phyloP scores from a whole-genome alignment of 1,284 basidiomycete species.

The Ustilago bromivora region DNA sequence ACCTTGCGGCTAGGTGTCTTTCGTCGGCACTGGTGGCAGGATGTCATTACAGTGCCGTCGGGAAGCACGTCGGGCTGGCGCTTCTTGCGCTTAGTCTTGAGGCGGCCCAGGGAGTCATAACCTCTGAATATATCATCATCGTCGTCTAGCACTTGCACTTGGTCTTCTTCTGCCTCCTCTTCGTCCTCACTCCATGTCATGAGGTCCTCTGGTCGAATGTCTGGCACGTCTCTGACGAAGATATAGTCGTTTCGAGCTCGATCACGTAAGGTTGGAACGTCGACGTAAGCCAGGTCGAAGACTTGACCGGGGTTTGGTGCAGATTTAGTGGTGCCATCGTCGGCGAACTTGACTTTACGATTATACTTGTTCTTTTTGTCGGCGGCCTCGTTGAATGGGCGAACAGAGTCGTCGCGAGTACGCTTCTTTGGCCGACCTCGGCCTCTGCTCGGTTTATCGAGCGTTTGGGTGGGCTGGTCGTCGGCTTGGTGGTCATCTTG shows the following conservation, averaged over 20 bases:
- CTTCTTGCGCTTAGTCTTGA: conserved; percentile 12
- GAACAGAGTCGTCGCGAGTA: conserved; percentile 5
- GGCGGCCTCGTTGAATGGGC: neutral
- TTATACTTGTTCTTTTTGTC: conserved; percentile 38
- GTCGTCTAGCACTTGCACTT: conserved; percentile 5
- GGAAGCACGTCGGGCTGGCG: conserved; percentile 21
- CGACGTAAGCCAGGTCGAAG: conserved; percentile 39
- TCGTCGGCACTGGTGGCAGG: conserved; percentile 54
- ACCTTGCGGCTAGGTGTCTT: conserved; percentile 47
- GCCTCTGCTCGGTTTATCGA: conserved; percentile 11
- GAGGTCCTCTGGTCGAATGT: conserved; percentile 32
- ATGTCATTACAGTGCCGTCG: conserved; percentile 32
- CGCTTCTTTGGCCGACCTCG: conserved; percentile 28
- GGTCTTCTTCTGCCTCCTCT: conserved; percentile 29
- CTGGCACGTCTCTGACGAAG: conserved; percentile 41
- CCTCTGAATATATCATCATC: conserved; percentile 1
- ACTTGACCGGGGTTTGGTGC: conserved; percentile 29
- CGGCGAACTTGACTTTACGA: conserved; percentile 41
- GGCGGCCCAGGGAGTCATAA: conserved; percentile 15
- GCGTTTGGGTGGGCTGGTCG: conserved; percentile 5
- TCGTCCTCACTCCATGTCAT: conserved; percentile 38
- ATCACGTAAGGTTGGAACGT: conserved; percentile 28
- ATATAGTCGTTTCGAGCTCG: conserved; percentile 43
- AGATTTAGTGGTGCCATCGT: conserved; percentile 46
- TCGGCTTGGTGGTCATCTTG: conserved; percentile 1